Evolutionary conservation across 2,329 filamentous ascomycete genomes (phyloP).

Genomic region (Purpureocillium takamizusanense): DNA sequence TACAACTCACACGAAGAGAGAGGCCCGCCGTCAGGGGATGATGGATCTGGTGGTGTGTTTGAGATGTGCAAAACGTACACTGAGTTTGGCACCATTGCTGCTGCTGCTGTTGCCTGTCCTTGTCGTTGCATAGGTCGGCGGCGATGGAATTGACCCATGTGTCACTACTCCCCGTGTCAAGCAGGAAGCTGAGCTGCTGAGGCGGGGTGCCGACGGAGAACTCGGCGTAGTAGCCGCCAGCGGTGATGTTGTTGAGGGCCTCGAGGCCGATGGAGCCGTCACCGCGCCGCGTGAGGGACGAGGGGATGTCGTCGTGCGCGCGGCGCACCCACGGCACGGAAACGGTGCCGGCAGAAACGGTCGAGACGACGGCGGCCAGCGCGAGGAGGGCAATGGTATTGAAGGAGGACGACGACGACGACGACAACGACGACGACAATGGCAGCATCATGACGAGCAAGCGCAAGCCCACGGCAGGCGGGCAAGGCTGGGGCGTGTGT

Average conservation of each 20-base stretch:
- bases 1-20: no score
- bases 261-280: slow-evolving; percentile 20
- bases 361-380: slow-evolving; percentile 7
- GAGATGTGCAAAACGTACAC: background rate
- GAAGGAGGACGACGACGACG: slow-evolving; percentile 5
- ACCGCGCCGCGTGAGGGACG: slow-evolving; percentile 15
- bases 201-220: slow-evolving; percentile 50
- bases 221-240: slow-evolving; percentile 46
- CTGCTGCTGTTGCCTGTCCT: slow-evolving; percentile 19
- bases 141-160: slow-evolving; percentile 50
- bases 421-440: no score
- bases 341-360: slow-evolving; percentile 12
- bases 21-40: no score
- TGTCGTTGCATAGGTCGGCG: slow-evolving; percentile 49
- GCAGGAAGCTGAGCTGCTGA: slow-evolving; percentile 43
- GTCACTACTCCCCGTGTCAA: slow-evolving; percentile 57
- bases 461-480: background rate
- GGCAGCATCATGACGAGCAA: background rate
- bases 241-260: slow-evolving; percentile 42
- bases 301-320: background rate
- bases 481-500: no score
- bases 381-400: slow-evolving; percentile 10
- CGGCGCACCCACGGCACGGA: slow-evolving; percentile 10
- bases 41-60: background rate
- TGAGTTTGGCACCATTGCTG: background rate